Base-by-base conservation (phyloP, 2,329 filamentous ascomycete genomes). In the Aspergillus latus region DNA sequence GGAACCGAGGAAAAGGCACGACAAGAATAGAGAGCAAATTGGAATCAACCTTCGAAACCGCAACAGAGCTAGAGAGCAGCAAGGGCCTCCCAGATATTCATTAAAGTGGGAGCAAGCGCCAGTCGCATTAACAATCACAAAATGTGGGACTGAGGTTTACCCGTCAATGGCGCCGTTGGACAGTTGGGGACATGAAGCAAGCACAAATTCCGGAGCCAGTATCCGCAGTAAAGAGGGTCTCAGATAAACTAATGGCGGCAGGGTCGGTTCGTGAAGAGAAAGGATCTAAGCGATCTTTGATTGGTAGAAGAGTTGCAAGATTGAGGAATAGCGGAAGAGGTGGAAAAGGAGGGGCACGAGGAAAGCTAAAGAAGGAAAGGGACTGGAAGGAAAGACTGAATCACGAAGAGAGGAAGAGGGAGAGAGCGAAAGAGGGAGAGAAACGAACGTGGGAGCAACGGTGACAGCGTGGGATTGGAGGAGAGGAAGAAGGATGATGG, bases 61-160 rank as follows among this genome's bases (percentile, higher is more conserved):
- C 43, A 43, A 15, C 40, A 46, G 32, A 36, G 21, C 43, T 46
- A 52, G n/a, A 43, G 26, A 50, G 46, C 40, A 42, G 48, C 48
- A 49, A 39, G 40, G 54, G 45, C 50, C 44, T 49, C 43, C 55
- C 34, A 47, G 45, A 55, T 47, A 53, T 59, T 55, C 58, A 58
- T 55, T 59, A 58, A 56, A 54, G 54, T 58, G 59, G 54, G 54
- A 29, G 49, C 52, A 47, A 57, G 49, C 29, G 39, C 47, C 44
- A 49, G 54, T 49, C 47, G 51, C 48, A 50, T 54, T 48, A 54
- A 44, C 40, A 52, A 54, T 47, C 11, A 34, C 44, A 49, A 56
- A 47, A 47, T 30, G 59, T 54, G 50, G 52, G 46, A 52, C 49
- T 53, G 48, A 43, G 45, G 45, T 49, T 52, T 44, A 47, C 46